These are phyloP conservation scores for Lanmaoa rubissima DNA, from an alignment of 768 basidiomycete species.

Conservation along the genomic window DNA sequence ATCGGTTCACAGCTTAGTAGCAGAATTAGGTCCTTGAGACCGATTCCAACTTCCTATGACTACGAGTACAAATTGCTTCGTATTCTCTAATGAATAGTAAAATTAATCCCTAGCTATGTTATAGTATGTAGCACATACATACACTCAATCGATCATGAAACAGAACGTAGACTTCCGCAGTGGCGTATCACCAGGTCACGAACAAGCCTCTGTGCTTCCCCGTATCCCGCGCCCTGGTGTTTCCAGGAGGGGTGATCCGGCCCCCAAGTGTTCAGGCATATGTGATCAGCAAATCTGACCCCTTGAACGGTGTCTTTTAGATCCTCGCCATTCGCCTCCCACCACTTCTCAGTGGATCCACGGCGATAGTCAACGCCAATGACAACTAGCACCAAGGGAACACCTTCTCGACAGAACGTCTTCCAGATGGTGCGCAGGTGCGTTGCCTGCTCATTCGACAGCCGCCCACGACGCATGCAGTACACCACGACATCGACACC, in stretches of 20 bases:
- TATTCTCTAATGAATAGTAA: not conserved
- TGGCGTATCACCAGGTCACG: constrained; percentile 14
- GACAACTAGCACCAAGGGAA: constrained; percentile 20
- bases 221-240: constrained; percentile 14
- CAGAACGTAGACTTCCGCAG: constrained; percentile 4
- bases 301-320: not conserved
- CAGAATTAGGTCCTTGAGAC: not conserved
- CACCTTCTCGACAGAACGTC: constrained; percentile 9
- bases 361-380: constrained; percentile 13
- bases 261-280: constrained; percentile 17
- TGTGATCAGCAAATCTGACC: constrained; percentile 18
- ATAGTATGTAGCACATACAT: constrained; percentile 1
- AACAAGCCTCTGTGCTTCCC: constrained; percentile 13
- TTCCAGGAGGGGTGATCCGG: constrained; percentile 20
- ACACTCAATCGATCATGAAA: constrained; percentile 1
- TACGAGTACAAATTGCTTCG: not conserved
- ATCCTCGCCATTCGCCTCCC: constrained; percentile 15
- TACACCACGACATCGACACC: constrained; percentile 33
- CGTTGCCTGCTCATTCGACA: constrained; percentile 28
- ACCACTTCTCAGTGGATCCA: constrained; percentile 21
- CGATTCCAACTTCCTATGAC: not conserved
- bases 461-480: constrained; percentile 36
- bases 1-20: not conserved
- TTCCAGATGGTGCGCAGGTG: constrained; percentile 34
- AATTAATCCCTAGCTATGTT: not conserved